A percentile compares a stretch with the other conserved stretches of the same genome.
Conservation (phyloP, 202 grass and related monocot genomes). For the Brachypodium distachyon region DNA sequence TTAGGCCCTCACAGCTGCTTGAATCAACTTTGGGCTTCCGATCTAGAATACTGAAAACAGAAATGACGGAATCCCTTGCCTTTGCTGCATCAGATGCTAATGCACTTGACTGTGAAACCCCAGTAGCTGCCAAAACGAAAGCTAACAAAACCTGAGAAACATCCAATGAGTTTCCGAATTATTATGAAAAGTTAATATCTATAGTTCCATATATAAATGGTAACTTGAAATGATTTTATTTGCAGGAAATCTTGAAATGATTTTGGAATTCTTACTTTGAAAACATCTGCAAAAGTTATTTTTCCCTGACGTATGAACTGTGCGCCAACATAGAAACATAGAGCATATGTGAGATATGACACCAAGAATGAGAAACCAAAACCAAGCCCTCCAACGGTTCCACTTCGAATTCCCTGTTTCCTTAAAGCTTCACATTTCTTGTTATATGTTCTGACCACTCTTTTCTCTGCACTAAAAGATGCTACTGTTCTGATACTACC, state of each 20-base stretch:
- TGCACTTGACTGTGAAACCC: conserved; percentile 53
- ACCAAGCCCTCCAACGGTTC: conserved; percentile 62
- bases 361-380: conserved; percentile 72
- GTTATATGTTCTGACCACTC: conserved; percentile 51
- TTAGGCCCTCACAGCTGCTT: conserved; percentile 35
- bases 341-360: conserved; percentile 47
- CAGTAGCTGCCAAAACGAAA: conserved; percentile 30
- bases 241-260: not conserved
- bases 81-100: conserved; percentile 60
- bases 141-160: conserved; percentile 51
- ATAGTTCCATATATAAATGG: not conserved
- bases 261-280: conserved; percentile 40
- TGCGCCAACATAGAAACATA: conserved; percentile 84
- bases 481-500: conserved; percentile 80
- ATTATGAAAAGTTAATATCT: not conserved
- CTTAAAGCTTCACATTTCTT: conserved; percentile 58
- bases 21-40: conserved; percentile 59
- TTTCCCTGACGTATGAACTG: conserved; percentile 52
- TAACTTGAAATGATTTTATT: not conserved
- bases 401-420: conserved; percentile 66
- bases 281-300: conserved; percentile 67
- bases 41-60: conserved; percentile 78
- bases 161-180: not conserved
- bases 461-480: conserved; percentile 79
- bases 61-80: conserved; percentile 60